phyloP scores from a whole-genome alignment of 805 yeast genomes.

The Vanderwaltozyma tropicalis region DNA sequence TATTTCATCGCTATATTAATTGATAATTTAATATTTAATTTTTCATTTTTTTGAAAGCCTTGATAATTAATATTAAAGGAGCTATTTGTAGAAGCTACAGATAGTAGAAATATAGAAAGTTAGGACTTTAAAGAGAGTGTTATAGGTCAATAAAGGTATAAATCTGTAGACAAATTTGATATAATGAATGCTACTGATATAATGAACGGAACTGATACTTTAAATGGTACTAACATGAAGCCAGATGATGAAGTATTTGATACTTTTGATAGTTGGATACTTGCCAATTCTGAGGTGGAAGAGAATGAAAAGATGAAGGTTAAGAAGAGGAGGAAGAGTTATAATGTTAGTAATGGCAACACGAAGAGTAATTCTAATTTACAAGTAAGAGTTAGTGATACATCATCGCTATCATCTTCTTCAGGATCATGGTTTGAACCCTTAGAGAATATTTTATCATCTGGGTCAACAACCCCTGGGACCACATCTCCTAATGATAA shows the following conservation, averaged over 20 bases:
- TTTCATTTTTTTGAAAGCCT: no score
- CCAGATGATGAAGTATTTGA: background rate
- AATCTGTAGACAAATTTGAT: no score
- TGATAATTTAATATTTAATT: no score
- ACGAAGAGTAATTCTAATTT: background rate
- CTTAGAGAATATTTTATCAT: constrained; percentile 18
- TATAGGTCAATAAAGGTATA: no score
- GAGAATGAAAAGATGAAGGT: background rate
- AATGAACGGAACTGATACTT: background rate
- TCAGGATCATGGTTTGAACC: constrained; percentile 20
- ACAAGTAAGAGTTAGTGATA: background rate
- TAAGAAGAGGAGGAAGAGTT: background rate
- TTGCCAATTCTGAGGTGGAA: constrained; percentile 1
- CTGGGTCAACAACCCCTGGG: constrained; percentile 12
- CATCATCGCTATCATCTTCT: background rate
- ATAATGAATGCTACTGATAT: no score
- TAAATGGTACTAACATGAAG: background rate
- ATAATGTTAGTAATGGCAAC: background rate
- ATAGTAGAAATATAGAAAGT: no score
- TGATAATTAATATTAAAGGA: no score
- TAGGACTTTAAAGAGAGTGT: no score
- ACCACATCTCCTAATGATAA: constrained; percentile 1
- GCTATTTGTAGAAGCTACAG: no score
- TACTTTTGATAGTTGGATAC: constrained; percentile 2
- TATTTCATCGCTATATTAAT: no score